Conservation (phyloP, 2,329 filamentous ascomycete genomes). For the Cordyceps farinosa region DNA sequence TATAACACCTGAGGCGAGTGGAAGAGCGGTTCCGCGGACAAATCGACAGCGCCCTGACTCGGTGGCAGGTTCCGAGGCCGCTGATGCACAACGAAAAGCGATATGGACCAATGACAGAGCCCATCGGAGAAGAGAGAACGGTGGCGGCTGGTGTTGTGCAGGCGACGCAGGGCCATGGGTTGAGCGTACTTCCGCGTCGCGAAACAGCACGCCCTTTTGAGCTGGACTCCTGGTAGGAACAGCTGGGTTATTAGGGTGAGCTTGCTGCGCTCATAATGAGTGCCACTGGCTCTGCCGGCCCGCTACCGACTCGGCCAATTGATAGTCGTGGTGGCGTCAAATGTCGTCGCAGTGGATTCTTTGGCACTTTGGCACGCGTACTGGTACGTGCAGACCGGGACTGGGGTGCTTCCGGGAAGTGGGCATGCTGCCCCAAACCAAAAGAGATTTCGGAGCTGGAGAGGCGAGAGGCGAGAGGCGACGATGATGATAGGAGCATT, state of each 20-base stretch:
- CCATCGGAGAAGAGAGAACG: neutral
- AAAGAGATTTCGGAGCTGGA: neutral
- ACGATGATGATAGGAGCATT: neutral
- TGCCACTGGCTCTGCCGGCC: neutral
- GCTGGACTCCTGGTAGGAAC: no score
- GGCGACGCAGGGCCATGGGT: neutral
- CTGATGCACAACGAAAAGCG: neutral
- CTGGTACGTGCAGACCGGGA: neutral
- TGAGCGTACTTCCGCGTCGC: no score
- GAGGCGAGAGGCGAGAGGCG: neutral
- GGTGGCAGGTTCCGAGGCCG: constrained; percentile 10
- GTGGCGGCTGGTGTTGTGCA: no score
- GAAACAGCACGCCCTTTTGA: no score
- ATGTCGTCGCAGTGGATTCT: neutral
- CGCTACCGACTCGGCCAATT: constrained; percentile 12
- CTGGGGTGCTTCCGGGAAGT: neutral
- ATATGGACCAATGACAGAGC: neutral
- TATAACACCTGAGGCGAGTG: neutral
- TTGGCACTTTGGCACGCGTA: neutral
- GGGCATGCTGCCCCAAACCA: neutral
- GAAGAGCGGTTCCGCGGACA: neutral
- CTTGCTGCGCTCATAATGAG: no score
- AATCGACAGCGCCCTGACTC: neutral
- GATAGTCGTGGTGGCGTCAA: neutral
- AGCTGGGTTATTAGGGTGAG: no score